phyloP scores from a whole-genome alignment of 257 asterid genomes.

The Scutellaria barbata region DNA sequence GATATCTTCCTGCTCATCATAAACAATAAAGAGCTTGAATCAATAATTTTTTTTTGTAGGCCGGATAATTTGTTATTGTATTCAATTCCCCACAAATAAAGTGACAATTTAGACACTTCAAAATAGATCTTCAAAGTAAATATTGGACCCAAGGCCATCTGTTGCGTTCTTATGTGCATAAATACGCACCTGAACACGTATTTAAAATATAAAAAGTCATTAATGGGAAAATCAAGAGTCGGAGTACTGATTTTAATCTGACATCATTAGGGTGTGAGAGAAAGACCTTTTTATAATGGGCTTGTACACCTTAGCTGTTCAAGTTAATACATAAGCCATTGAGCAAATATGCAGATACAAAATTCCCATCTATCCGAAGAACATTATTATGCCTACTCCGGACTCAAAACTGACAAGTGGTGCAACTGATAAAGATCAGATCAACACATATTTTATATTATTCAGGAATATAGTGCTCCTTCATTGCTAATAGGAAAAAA shows the following conservation, averaged over 20 bases:
- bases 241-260: neutral
- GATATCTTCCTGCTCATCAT: conserved; percentile 5
- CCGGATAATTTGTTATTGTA: neutral
- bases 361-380: conserved; percentile 4
- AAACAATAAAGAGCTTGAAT: conserved; percentile 1
- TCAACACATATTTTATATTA: conserved; percentile 13
- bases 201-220: conserved; percentile 1
- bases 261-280: conserved; percentile 1
- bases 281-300: neutral
- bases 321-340: conserved; percentile 24
- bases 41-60: neutral
- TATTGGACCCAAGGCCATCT: conserved; percentile 8
- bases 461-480: neutral
- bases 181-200: conserved; percentile 3
- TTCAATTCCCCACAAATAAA: conserved; percentile 2
- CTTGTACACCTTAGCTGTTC: neutral
- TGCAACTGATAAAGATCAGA: conserved; percentile 15
- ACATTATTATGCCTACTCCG: neutral
- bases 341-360: conserved; percentile 10
- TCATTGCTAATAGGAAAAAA: conserved; percentile 2
- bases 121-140: conserved; percentile 10
- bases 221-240: conserved; percentile 20
- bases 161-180: conserved; percentile 12
- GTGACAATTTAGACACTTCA: conserved; percentile 16
- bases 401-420: conserved; percentile 12